Evolutionary conservation across 176 grass and related monocot genomes (phyloP), one percentile per base, ranked within the genome.

Genomic region (Phragmites australis): DNA sequence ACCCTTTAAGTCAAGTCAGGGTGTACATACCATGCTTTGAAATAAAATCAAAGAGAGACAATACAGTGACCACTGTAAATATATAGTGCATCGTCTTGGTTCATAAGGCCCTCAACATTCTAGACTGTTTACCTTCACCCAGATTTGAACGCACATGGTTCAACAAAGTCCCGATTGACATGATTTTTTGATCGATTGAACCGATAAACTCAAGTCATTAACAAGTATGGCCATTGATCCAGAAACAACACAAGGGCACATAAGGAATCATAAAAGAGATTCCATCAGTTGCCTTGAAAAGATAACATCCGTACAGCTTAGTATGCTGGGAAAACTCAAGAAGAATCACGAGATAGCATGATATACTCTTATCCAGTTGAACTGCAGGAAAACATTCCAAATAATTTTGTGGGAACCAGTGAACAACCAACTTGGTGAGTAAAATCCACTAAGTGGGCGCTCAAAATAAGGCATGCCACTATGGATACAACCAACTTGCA

Each of bases 21-120:
- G 58, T 72, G 25, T 37, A 89, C 72, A 89, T 86, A 89, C 78
- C 88, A 86, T 86, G 49, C 21, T 74, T 78, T 56, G 6, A n/a
- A 86, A 82, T 54, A 86, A 81, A 84, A 31, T 40, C 60, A 84
- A 89, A 78, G 57, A 86, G 53, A 66, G 72, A 66, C 13, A 41
- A 72, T 58, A 86, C 72, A 72, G 29, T 77, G 41, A 56, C 77
- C 31, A 67, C 21, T 30, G 62, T 39, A 74, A 84, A 85, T 83
- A 79, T 31, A 61, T 58, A 57, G 53, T 70, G 53, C 29, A 62
- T 63, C 62, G 26, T 62, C 87, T 68, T 41, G 13, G 70, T 80
- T 66, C 62, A 71, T 62, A 88, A 67, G 67, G 57, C 26, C 6
- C 67, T 68, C 44, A 49, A 51, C 19, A 53, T 22, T 57, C 75